Evolutionary conservation across 2,329 filamentous ascomycete species (phyloP).

Genomic region (Calycina marina): DNA sequence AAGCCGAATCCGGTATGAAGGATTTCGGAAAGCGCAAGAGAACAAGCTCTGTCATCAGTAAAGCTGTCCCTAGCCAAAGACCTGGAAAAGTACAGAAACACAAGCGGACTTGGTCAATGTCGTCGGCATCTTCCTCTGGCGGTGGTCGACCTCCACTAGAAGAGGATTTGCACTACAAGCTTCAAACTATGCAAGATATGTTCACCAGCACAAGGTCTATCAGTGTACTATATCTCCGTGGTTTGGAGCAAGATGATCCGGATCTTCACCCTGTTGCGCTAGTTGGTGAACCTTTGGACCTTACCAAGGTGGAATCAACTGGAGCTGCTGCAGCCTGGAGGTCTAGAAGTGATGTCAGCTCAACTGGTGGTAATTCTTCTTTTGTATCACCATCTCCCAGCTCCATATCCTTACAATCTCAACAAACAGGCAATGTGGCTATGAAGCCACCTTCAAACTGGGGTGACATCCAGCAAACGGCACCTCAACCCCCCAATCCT

Average conservation of each 20-base stretch:
- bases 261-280: conserved; percentile 65
- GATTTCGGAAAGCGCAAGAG: conserved; percentile 53
- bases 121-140: conserved; percentile 54
- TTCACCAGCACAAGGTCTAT: conserved; percentile 70
- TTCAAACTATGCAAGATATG: conserved; percentile 73
- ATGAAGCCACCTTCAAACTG: conserved; percentile 32
- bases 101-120: conserved; percentile 91
- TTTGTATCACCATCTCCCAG: conserved; percentile 54
- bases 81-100: conserved; percentile 80
- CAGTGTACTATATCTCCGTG: conserved; percentile 64
- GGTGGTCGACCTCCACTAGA: conserved; percentile 41
- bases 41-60: conserved; percentile 30
- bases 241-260: conserved; percentile 65
- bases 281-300: conserved; percentile 48
- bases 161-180: conserved; percentile 66
- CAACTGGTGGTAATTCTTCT: conserved; percentile 42
- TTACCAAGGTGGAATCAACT: conserved; percentile 35
- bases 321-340: conserved; percentile 22
- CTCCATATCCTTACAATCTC: conserved; percentile 46
- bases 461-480: conserved; percentile 41
- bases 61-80: conserved; percentile 34
- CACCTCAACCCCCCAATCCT: conserved; percentile 27
- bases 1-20: conserved; percentile 54
- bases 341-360: conserved; percentile 38
- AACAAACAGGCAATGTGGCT: conserved; percentile 26